phyloP scores from a whole-genome alignment of 2,329 filamentous ascomycete genomes.

The Lachnellula occidentalis region DNA sequence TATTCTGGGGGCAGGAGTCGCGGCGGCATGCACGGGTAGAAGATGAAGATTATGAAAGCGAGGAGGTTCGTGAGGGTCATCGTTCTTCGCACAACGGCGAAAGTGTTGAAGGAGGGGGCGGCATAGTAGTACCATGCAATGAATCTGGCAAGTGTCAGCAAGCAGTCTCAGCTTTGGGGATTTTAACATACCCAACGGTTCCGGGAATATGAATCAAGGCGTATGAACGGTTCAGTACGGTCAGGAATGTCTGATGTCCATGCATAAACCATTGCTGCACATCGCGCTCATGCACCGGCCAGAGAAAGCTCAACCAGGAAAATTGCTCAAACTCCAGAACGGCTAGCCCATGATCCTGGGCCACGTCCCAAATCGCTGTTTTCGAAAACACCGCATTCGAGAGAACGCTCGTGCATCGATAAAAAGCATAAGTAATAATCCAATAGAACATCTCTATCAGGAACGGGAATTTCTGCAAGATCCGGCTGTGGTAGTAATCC shows the following conservation, averaged over 20 bases:
- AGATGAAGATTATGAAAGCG: slow-evolving; percentile 46
- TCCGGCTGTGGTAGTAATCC: slow-evolving; percentile 53
- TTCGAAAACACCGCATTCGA: slow-evolving; percentile 33
- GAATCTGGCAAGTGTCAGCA: slow-evolving; percentile 39
- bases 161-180: neutral
- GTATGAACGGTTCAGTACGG: slow-evolving; percentile 52
- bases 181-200: slow-evolving; percentile 46
- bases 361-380: slow-evolving; percentile 46
- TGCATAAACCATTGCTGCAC: slow-evolving; percentile 54
- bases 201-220: slow-evolving; percentile 56
- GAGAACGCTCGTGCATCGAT: slow-evolving; percentile 25
- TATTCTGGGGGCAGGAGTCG: slow-evolving; percentile 44
- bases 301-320: slow-evolving; percentile 44
- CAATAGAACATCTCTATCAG: slow-evolving; percentile 64
- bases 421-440: slow-evolving; percentile 44
- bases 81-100: slow-evolving; percentile 42
- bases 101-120: slow-evolving; percentile 43
- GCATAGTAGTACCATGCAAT: slow-evolving; percentile 60
- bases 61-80: slow-evolving; percentile 49
- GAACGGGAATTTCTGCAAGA: slow-evolving; percentile 62
- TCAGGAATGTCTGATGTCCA: slow-evolving; percentile 46
- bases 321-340: slow-evolving; percentile 52
- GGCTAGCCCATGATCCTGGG: slow-evolving; percentile 48
- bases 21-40: slow-evolving; percentile 49
- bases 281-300: slow-evolving; percentile 45